phyloP scores from a whole-genome alignment of 1,284 basidiomycete genomes.

The Austropuccinia psidii region DNA sequence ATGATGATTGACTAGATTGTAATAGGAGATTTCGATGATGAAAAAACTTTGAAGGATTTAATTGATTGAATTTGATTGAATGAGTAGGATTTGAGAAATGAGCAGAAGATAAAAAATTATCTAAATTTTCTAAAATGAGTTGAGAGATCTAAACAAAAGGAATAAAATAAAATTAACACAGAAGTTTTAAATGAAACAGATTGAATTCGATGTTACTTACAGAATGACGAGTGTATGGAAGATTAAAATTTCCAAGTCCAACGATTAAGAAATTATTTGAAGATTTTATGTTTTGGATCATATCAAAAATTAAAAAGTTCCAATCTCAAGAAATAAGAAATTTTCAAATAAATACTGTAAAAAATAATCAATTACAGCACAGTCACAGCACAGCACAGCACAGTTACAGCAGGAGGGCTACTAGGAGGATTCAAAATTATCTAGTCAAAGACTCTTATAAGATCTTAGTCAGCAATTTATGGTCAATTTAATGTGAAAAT shows the following conservation, averaged over 20 bases:
- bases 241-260: slow-evolving; percentile 14
- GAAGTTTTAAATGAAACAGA: background rate
- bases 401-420: no score
- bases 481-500: no score
- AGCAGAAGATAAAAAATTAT: background rate
- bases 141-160: slow-evolving; percentile 11
- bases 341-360: no score
- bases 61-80: background rate
- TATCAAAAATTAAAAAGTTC: no score
- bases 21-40: background rate
- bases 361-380: no score
- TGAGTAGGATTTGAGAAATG: background rate
- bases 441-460: no score
- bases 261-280: slow-evolving; percentile 11
- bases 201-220: background rate
- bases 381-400: no score
- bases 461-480: no score
- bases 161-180: background rate
- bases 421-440: no score
- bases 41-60: background rate
- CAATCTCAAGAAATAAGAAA: no score
- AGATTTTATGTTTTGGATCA: no score
- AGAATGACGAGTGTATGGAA: slow-evolving; percentile 23
- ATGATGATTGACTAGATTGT: background rate
- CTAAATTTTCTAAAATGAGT: slow-evolving; percentile 11